Base-by-base conservation (phyloP, 495 filamentous ascomycete species). In the Penicilliopsis zonata region DNA sequence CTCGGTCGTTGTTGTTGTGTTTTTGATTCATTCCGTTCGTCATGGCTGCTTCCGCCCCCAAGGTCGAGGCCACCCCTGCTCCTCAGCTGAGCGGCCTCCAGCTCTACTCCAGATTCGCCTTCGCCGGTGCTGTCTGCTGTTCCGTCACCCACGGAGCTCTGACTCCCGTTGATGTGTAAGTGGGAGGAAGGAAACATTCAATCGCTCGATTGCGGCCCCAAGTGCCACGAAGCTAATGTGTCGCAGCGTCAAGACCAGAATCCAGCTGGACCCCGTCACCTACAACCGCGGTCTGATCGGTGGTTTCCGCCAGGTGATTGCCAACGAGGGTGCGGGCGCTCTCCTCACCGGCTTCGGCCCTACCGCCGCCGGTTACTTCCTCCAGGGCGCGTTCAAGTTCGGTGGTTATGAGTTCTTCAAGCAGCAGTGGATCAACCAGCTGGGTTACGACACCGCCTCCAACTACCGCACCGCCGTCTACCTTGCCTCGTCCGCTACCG, bases 121-220 rank as follows among this genome's bases (percentile, higher is more conserved):
- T 94, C 50, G 86, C 86, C 41, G 86, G 86, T 57, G 86, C 86
- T 43, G 66, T 92, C 64, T 94, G 86, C 77, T 94, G 86, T 60
- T 83, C 82, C 49, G 68, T 94, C 63, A 94, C 86, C 46, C 86
- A 94, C 69, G 86, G 86, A 49, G 76, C 71, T 49, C 72, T 93
- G 54, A 94, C 86, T 35, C 86, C 86, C 46, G 82, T 94, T 51
- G 86, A 94, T 78, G 86, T 94, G 86, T 94, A 85, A 67, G 86
- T 78, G 35, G 16, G 28, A 44, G 25, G n/a, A n/a, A n/a, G n/a
- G n/a, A n/a, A n/a, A n/a, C n/a, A n/a, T 28, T 12, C 26, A 5
- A 5, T 28, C n/a, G 26, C 14, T 33, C 29, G 18, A 6, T n/a
- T 27, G n/a, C n/a, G n/a, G n/a, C n/a, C n/a, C n/a, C n/a, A n/a